Base-by-base conservation (phyloP, 2,329 filamentous ascomycete species). In the Mollisiaceae sp. region DNA sequence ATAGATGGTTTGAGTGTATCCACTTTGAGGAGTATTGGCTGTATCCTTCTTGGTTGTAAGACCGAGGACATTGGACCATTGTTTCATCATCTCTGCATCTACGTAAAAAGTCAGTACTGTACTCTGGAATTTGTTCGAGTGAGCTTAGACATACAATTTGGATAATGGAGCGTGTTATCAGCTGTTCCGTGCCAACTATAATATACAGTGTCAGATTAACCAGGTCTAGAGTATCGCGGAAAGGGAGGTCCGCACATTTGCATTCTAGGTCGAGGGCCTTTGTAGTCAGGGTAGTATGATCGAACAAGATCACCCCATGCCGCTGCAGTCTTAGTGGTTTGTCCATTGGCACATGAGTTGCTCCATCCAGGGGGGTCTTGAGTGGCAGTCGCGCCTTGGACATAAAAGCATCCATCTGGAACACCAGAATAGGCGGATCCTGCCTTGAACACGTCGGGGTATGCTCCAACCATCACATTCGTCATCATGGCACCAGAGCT, bases 351-450 rank as follows among this genome's bases (percentile, higher is more conserved):
- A 75, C 85, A 88, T 0, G 79, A 78, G 58, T 75, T 79, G 77
- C 85, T 86, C 84, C 85, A 86, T 0, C 77, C 80, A 60, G 79
- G 80, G 56, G 76, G 78, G 20, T 78, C 79, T 5, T 79, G 75
- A 14, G 78, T 80, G 0, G 80, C 79, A 80, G 85, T 85, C 9
- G 65, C 58, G 20, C 65, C 61, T 0, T 78, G 75, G 70, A 67
- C 69, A 38, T 62, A 68, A 79, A 82, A 60, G 71, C 81, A 83
- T 12, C 79, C 80, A 2, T 79, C 80, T 0, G 81, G 76, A 0
- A 80, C 79, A 55, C 81, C 81, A 1, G 79, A 77, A 72, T 82
- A 82, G 24, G 73, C 78, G 14, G 77, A 76, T 9, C 75, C 81
- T 2, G 81, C 81, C 3, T 75, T 75, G 70, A 84, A 81, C 39